Evolutionary conservation across 805 yeast genomes (phyloP).

Genomic region (Peterozyma xylosa): DNA sequence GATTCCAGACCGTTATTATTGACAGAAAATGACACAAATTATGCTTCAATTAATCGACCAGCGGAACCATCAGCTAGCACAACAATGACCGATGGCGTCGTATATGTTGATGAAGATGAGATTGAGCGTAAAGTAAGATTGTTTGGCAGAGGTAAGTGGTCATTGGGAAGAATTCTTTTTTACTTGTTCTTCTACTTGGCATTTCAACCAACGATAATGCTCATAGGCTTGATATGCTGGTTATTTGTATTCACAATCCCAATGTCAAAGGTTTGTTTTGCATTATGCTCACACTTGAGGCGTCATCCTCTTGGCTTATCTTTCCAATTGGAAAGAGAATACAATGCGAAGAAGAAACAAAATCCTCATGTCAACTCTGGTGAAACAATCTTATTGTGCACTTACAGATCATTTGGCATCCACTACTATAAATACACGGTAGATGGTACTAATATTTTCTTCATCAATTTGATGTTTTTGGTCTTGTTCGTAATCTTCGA

Average conservation of each 20-base stretch:
- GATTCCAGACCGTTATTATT: not conserved
- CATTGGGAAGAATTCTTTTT: constrained; percentile 70
- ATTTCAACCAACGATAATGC: constrained; percentile 57
- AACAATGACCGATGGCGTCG: constrained; percentile 3
- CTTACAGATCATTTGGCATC: constrained; percentile 85
- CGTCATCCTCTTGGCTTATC: constrained; percentile 88
- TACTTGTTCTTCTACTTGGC: constrained; percentile 62
- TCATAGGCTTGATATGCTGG: constrained; percentile 65
- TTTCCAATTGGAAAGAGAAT: constrained; percentile 52
- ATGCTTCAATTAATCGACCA: constrained; percentile 9
- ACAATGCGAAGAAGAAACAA: constrained; percentile 27
- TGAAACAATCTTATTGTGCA: constrained; percentile 68
- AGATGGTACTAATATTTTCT: constrained; percentile 91
- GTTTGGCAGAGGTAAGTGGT: constrained; percentile 94
- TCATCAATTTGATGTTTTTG: constrained; percentile 73
- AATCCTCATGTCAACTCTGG: constrained; percentile 20
- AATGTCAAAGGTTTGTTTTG: constrained; percentile 73
- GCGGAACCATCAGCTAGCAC: constrained; percentile 1
- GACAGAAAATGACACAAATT: constrained; percentile 23
- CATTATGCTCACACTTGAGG: constrained; percentile 69
- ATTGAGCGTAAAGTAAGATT: constrained; percentile 34
- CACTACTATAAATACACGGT: constrained; percentile 95
- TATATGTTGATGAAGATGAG: constrained; percentile 20
- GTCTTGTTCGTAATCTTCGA: constrained; percentile 81
- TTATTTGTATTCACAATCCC: constrained; percentile 84